Evolutionary conservation across 345 rosid genomes (phyloP).

Genomic region (Camelina laxa): DNA sequence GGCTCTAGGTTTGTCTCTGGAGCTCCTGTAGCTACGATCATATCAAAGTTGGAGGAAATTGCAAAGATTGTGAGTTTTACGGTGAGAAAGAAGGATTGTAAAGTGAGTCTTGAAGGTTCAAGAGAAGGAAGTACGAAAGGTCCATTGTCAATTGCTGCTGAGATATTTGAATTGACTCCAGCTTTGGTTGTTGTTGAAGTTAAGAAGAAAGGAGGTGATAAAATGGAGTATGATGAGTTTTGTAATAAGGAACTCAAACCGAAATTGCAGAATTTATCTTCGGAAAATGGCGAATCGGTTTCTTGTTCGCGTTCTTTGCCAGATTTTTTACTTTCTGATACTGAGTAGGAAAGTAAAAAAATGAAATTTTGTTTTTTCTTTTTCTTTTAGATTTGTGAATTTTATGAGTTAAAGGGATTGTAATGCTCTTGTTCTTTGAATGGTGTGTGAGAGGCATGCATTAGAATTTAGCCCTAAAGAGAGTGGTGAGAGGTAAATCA

Average conservation of each 20-base stretch:
- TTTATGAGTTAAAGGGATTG: conserved; percentile 7
- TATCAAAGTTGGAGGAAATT: conserved; percentile 73
- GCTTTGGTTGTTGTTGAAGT: conserved; percentile 80
- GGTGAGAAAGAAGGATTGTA: conserved; percentile 73
- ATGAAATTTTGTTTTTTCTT: background rate
- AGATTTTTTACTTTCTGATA: conserved; percentile 62
- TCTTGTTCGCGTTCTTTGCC: conserved; percentile 33
- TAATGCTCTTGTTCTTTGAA: conserved; percentile 26
- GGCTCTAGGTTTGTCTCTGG: conserved; percentile 66
- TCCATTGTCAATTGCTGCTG: conserved; percentile 62
- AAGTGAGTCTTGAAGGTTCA: conserved; percentile 73
- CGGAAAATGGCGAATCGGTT: conserved; percentile 47
- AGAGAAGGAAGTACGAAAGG: conserved; percentile 66
- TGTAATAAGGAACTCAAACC: conserved; percentile 78
- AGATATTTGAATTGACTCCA: conserved; percentile 72
- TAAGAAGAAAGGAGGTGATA: conserved; percentile 91
- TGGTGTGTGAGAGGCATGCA: conserved; percentile 33
- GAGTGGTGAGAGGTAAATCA: conserved; percentile 28
- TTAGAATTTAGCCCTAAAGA: conserved; percentile 24
- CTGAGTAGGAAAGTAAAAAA: conserved; percentile 45
- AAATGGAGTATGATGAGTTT: conserved; percentile 80
- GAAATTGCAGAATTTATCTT: conserved; percentile 63
- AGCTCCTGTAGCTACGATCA: conserved; percentile 63
- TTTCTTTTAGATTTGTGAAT: conserved; percentile 16
- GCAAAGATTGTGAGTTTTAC: conserved; percentile 68